These are phyloP conservation scores for Agrocybe praecox DNA, from an alignment of 768 basidiomycete species.

Conservation along the genomic window DNA sequence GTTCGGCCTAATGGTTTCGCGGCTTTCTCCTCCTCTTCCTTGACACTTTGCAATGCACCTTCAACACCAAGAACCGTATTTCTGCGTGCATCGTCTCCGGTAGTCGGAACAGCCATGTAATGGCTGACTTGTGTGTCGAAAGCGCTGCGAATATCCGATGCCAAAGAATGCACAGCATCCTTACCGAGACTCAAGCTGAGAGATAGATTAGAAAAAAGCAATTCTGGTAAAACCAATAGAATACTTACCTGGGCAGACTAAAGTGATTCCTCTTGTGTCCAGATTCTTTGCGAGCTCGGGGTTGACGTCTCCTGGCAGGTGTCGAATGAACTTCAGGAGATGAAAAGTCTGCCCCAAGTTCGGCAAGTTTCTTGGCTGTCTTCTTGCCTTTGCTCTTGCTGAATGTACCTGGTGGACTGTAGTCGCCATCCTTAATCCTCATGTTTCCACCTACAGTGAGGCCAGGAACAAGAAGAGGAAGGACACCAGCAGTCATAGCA, in stretches of 20 bases:
- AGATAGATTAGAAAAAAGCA: conserved; percentile 2
- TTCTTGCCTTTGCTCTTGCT: conserved; percentile 44
- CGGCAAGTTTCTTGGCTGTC: conserved; percentile 34
- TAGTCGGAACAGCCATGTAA: conserved; percentile 39
- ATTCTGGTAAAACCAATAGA: background rate
- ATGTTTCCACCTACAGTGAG: conserved; percentile 59
- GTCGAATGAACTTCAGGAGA: conserved; percentile 65
- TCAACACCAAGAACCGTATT: conserved; percentile 53
- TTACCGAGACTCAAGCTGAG: conserved; percentile 67
- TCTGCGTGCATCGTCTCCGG: conserved; percentile 42
- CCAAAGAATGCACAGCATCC: conserved; percentile 53
- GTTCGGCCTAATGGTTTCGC: conserved; percentile 31
- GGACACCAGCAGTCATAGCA: conserved; percentile 66
- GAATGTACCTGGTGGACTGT: conserved; percentile 40
- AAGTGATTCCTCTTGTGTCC: conserved; percentile 63
- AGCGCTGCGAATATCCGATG: conserved; percentile 53
- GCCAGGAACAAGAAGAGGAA: conserved; percentile 70
- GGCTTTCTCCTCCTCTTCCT: conserved; percentile 37
- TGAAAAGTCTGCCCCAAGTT: conserved; percentile 54
- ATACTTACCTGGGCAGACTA: conserved; percentile 65
- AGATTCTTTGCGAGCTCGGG: conserved; percentile 45
- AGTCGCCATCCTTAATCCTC: conserved; percentile 51
- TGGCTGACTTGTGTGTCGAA: conserved; percentile 45
- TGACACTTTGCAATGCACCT: conserved; percentile 39
- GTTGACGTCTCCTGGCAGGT: conserved; percentile 44